phyloP scores from a whole-genome alignment of 1,139 yeast species.

The Blastobotrys indianensis region DNA sequence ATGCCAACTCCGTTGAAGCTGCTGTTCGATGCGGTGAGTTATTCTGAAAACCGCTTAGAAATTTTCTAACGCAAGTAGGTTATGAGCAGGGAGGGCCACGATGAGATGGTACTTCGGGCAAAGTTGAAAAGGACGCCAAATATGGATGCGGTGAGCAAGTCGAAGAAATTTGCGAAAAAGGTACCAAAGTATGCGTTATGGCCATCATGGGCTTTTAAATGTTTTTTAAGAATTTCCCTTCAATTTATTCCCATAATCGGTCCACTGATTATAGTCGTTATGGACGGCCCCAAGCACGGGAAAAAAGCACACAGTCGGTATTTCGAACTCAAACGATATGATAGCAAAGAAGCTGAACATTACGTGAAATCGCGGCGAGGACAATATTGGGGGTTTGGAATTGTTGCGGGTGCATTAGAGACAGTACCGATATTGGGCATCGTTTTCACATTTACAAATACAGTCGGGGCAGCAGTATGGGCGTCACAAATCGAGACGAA shows the following conservation, averaged over 20 bases:
- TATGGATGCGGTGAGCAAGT: slow-evolving; percentile 21
- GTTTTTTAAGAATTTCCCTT: slow-evolving; percentile 34
- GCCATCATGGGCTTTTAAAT: slow-evolving; percentile 36
- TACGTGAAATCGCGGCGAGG: slow-evolving; percentile 31
- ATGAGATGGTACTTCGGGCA: slow-evolving; percentile 45
- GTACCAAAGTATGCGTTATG: slow-evolving; percentile 30
- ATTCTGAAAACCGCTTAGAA: slow-evolving; percentile 21
- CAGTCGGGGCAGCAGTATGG: slow-evolving; percentile 73
- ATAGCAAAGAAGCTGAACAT: slow-evolving; percentile 36
- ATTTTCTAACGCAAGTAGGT: slow-evolving; percentile 25
- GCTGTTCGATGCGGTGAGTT: slow-evolving; percentile 47
- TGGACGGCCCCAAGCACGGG: slow-evolving; percentile 58
- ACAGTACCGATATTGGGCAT: slow-evolving; percentile 55
- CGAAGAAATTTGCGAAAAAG: slow-evolving; percentile 24
- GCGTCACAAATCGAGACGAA: slow-evolving; percentile 34
- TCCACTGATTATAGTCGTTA: slow-evolving; percentile 47
- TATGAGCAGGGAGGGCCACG: slow-evolving; percentile 44
- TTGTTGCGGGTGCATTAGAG: slow-evolving; percentile 53
- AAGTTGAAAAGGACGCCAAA: slow-evolving; percentile 39
- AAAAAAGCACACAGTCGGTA: slow-evolving; percentile 52
- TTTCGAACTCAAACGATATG: slow-evolving; percentile 53
- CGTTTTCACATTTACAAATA: slow-evolving; percentile 59
- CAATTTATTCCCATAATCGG: slow-evolving; percentile 59
- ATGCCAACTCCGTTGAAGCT: slow-evolving; percentile 52
- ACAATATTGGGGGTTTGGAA: slow-evolving; percentile 47